phyloP scores from a whole-genome alignment of 2,329 filamentous ascomycete genomes.

The Pestalotiopsis sp. region DNA sequence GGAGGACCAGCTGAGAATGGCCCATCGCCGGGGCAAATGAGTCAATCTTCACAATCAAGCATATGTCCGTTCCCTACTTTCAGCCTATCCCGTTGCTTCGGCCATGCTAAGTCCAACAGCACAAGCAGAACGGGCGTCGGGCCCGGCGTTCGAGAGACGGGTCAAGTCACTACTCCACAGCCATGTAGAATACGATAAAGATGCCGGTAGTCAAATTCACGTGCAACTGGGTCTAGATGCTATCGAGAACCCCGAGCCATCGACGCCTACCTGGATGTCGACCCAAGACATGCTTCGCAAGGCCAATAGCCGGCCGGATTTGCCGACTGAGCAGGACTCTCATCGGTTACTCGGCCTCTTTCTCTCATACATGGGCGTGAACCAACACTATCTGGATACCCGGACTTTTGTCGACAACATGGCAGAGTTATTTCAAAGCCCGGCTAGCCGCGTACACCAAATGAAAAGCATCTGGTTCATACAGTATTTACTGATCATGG shows the following conservation, averaged over 20 bases:
- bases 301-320: neutral
- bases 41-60: neutral
- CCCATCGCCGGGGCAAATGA: neutral
- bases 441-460: neutral
- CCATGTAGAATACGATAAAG: neutral
- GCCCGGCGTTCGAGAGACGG: neutral
- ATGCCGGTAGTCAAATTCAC: neutral
- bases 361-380: neutral
- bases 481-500: neutral
- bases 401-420: neutral
- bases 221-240: neutral
- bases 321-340: neutral
- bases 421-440: neutral
- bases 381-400: neutral
- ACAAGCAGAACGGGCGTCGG: neutral
- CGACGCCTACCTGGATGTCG: neutral
- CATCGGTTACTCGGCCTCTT: neutral
- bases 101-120: neutral
- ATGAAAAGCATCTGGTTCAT: neutral
- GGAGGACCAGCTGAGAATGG: neutral
- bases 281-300: neutral
- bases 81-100: neutral
- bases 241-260: neutral
- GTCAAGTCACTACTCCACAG: neutral
- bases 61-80: neutral